Percentiles rank a stretch among this genome's conserved stretches.
These are phyloP conservation scores for Chalciporus chontae DNA, from an alignment of 768 basidiomycete species.

Conservation along the genomic window DNA sequence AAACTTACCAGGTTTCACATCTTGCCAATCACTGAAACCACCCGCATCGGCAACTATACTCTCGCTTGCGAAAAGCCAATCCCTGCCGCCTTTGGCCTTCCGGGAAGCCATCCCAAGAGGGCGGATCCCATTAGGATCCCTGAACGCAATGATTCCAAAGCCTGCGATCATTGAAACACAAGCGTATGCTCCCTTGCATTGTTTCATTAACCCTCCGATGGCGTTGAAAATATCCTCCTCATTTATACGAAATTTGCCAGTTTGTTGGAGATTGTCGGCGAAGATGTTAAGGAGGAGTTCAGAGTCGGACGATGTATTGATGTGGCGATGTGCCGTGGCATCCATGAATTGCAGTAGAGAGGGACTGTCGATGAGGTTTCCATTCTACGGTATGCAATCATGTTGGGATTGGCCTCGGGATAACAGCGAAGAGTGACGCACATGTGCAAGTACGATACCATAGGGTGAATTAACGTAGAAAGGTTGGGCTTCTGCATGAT, in stretches of 20 bases:
- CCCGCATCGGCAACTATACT: conserved; percentile 94
- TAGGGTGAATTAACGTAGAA: conserved; percentile 99
- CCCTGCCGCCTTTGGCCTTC: conserved; percentile 53
- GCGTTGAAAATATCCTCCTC: conserved; percentile 99
- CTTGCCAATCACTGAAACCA: conserved; percentile 90
- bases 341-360: conserved; percentile 92
- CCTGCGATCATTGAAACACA: conserved; percentile 99
- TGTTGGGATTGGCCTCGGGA: conserved; percentile 1
- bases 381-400: conserved; percentile 61
- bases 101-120: conserved; percentile 86
- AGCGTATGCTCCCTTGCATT: conserved; percentile 91
- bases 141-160: conserved; percentile 96
- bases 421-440: conserved; percentile 36
- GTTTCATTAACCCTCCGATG: conserved; percentile 82
- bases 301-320: conserved; percentile 98
- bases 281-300: conserved; percentile 97
- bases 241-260: conserved; percentile 98
- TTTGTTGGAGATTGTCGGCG: conserved; percentile 95
- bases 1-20: conserved; percentile 80
- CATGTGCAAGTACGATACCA: conserved; percentile 97
- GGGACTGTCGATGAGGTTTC: conserved; percentile 92
- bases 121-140: conserved; percentile 96
- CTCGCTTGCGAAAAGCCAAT: conserved; percentile 92
- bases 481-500: conserved; percentile 96
- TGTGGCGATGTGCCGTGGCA: conserved; percentile 93